phyloP scores from a whole-genome alignment of 345 rosid genomes.

The Sonneratia caseolaris region DNA sequence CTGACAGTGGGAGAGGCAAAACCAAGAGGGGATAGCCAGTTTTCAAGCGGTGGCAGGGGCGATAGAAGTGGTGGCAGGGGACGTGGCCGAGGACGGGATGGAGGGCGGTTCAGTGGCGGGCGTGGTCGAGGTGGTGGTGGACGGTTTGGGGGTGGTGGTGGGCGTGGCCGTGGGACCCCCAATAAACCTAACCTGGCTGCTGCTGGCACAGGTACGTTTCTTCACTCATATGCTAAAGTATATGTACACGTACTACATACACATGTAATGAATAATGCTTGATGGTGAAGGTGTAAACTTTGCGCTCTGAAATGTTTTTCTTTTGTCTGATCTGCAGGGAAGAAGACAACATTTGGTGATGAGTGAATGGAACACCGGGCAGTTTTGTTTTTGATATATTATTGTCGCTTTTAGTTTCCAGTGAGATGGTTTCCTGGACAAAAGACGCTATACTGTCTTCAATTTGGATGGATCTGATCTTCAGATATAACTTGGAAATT shows the following conservation, averaged over 20 bases:
- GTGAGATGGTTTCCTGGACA: not conserved
- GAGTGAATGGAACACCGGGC: not conserved
- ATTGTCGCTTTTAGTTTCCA: too few relatives aligned
- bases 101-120: constrained; percentile 15
- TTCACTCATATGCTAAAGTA: too few relatives aligned
- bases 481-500: not conserved
- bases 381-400: not conserved
- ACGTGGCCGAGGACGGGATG: constrained; percentile 15
- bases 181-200: constrained; percentile 31
- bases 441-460: not conserved
- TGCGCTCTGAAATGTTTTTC: too few relatives aligned
- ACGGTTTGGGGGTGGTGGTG: constrained; percentile 33
- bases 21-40: constrained; percentile 34
- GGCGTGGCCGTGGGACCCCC: constrained; percentile 25
- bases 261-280: too few relatives aligned
- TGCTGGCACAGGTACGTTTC: constrained; percentile 20
- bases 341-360: constrained; percentile 6
- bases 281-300: too few relatives aligned
- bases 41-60: constrained; percentile 28
- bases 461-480: not conserved
- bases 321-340: not conserved
- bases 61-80: constrained; percentile 24
- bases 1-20: constrained; percentile 63
- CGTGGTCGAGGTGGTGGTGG: constrained; percentile 25
- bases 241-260: too few relatives aligned